Evolutionary conservation across 1,284 basidiomycete genomes (phyloP).

Genomic region (Ceratobasidium sp.): DNA sequence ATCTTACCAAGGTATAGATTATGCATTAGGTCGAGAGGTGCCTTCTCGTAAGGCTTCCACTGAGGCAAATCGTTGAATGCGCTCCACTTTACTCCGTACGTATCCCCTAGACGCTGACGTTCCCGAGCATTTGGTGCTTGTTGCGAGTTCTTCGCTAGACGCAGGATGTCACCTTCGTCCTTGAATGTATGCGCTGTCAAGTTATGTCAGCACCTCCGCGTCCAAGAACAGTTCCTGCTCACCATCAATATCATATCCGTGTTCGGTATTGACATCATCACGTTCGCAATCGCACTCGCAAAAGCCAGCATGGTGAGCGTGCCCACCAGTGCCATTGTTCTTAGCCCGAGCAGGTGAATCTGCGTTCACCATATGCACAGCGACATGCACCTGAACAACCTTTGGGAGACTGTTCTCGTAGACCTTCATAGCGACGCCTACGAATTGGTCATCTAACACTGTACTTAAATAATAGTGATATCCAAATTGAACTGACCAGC

Average conservation of each 20-base stretch:
- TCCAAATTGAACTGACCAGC: slow-evolving; percentile 11
- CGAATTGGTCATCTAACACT: neutral
- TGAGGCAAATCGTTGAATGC: slow-evolving; percentile 58
- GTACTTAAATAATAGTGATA: neutral
- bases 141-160: neutral
- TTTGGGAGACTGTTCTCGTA: slow-evolving; percentile 1
- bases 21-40: slow-evolving; percentile 60
- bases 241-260: slow-evolving; percentile 28
- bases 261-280: slow-evolving; percentile 3
- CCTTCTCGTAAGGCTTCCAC: slow-evolving; percentile 58
- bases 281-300: slow-evolving; percentile 3
- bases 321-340: neutral
- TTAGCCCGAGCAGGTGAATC: neutral
- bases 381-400: neutral
- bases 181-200: neutral
- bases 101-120: neutral
- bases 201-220: no score
- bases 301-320: neutral
- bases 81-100: slow-evolving; percentile 55
- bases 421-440: neutral
- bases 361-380: neutral
- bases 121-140: neutral
- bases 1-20: slow-evolving; percentile 54
- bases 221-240: no score
- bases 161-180: neutral